These are phyloP conservation scores for Jackrogersella multiformis DNA, from an alignment of 495 filamentous ascomycete species.

Conservation along the genomic window DNA sequence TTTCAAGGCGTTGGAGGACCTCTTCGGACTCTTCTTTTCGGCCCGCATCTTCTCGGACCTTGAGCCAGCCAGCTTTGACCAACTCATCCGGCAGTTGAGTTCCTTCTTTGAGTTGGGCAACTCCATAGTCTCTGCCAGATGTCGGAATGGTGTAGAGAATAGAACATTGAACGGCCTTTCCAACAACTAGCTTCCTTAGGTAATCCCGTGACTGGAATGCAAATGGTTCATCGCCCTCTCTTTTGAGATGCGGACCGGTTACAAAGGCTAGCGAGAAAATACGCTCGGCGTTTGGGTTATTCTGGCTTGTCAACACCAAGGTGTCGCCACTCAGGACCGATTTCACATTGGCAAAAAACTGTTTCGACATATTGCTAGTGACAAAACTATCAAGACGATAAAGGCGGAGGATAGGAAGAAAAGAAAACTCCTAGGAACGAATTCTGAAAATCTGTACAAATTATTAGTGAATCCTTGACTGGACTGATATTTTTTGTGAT, in stretches of 20 bases:
- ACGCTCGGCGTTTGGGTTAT: slow-evolving; percentile 80
- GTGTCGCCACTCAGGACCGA: slow-evolving; percentile 93
- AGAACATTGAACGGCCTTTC: slow-evolving; percentile 85
- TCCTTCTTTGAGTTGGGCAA: slow-evolving; percentile 74
- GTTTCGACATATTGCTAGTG: slow-evolving; percentile 49
- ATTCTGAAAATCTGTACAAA: slow-evolving; percentile 21
- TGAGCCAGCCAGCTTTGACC: slow-evolving; percentile 87
- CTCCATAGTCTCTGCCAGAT: slow-evolving; percentile 88
- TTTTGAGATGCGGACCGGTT: slow-evolving; percentile 82
- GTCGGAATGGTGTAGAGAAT: slow-evolving; percentile 83
- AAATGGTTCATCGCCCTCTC: slow-evolving; percentile 90
- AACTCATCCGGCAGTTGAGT: slow-evolving; percentile 79
- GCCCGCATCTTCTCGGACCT: slow-evolving; percentile 90
- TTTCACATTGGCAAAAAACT: slow-evolving; percentile 83
- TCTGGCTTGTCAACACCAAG: slow-evolving; percentile 75
- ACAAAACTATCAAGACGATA: slow-evolving; percentile 8
- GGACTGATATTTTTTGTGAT: neutral
- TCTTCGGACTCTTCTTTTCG: slow-evolving; percentile 85
- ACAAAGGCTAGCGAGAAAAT: slow-evolving; percentile 91
- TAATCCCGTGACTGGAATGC: slow-evolving; percentile 95
- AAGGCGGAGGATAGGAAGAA: slow-evolving; percentile 8
- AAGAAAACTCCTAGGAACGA: slow-evolving; percentile 36
- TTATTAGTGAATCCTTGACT: neutral
- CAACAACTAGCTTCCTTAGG: slow-evolving; percentile 82
- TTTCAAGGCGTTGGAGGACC: slow-evolving; percentile 72